Evolutionary conservation across 2,329 filamentous ascomycete species (phyloP).

Genomic region (Talaromyces atroroseus): DNA sequence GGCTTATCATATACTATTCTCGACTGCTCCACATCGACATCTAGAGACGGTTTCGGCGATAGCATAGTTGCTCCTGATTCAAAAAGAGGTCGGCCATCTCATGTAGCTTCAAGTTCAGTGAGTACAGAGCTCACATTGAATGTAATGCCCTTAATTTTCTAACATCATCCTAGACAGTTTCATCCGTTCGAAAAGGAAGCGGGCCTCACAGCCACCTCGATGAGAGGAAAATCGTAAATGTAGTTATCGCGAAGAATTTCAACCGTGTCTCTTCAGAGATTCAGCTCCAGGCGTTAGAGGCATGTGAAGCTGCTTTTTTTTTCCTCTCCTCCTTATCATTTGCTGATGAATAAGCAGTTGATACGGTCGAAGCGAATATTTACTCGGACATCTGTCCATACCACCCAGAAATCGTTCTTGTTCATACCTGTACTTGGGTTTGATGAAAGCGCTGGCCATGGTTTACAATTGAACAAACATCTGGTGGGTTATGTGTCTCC

Average conservation of each 20-base stretch:
- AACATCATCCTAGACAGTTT: background rate
- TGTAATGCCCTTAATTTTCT: background rate
- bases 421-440: constrained; percentile 65
- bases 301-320: constrained; percentile 20
- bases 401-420: constrained; percentile 71
- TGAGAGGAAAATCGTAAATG: constrained; percentile 63
- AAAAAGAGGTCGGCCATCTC: background rate
- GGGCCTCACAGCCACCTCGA: constrained; percentile 35
- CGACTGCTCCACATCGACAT: constrained; percentile 66
- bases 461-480: constrained; percentile 34
- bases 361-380: constrained; percentile 74
- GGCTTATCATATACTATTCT: constrained; percentile 64
- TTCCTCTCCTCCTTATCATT: background rate
- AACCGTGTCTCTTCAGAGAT: constrained; percentile 67
- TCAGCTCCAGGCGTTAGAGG: constrained; percentile 71
- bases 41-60: constrained; percentile 73
- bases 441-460: constrained; percentile 24
- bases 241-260: constrained; percentile 76
- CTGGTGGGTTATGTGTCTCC: constrained; percentile 27
- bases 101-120: background rate
- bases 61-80: constrained; percentile 54
- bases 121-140: background rate
- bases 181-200: constrained; percentile 11
- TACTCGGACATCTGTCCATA: constrained; percentile 66
- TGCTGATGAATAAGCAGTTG: constrained; percentile 52